Conservation (phyloP, 2,329 filamentous ascomycete species). For the Apiospora sp. region DNA sequence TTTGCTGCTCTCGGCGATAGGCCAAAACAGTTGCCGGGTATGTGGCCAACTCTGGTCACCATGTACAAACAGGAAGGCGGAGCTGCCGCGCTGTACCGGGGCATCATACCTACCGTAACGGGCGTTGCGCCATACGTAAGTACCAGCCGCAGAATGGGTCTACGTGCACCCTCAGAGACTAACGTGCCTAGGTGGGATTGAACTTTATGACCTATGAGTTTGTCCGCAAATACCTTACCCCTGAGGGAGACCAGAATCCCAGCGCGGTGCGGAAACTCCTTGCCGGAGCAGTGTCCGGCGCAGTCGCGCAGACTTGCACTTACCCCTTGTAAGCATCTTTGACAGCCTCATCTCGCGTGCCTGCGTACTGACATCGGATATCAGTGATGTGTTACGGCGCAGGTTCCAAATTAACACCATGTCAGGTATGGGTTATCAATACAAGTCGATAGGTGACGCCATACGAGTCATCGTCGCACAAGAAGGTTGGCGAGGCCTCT, state of each 20-base stretch:
- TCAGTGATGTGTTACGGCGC: conserved; percentile 86
- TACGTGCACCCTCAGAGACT: not conserved
- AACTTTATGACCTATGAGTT: conserved; percentile 99
- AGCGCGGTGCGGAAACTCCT: conserved; percentile 80
- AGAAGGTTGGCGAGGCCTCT: conserved; percentile 85
- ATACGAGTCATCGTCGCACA: conserved; percentile 81
- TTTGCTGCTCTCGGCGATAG: conserved; percentile 77
- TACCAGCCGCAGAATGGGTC: conserved; percentile 28
- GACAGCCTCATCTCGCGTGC: not conserved
- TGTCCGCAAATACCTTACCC: conserved; percentile 83
- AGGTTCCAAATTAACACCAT: conserved; percentile 99
- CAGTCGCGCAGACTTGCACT: conserved; percentile 95
- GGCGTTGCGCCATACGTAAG: conserved; percentile 92
- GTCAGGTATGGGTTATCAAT: conserved; percentile 97
- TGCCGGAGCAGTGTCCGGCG: conserved; percentile 93
- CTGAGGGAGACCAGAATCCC: conserved; percentile 86
- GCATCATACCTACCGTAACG: conserved; percentile 91
- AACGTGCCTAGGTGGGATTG: conserved; percentile 76
- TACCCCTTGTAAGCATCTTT: conserved; percentile 86
- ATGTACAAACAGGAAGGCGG: conserved; percentile 97
- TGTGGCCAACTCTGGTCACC: conserved; percentile 81
- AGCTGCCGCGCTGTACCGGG: conserved; percentile 84
- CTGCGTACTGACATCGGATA: conserved; percentile 32
- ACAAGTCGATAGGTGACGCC: conserved; percentile 86
- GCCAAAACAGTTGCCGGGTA: conserved; percentile 80